A percentile compares a stretch with the other conserved stretches of the same genome.
phyloP scores from a whole-genome alignment of 345 rosid genomes.

The Populus simonii region DNA sequence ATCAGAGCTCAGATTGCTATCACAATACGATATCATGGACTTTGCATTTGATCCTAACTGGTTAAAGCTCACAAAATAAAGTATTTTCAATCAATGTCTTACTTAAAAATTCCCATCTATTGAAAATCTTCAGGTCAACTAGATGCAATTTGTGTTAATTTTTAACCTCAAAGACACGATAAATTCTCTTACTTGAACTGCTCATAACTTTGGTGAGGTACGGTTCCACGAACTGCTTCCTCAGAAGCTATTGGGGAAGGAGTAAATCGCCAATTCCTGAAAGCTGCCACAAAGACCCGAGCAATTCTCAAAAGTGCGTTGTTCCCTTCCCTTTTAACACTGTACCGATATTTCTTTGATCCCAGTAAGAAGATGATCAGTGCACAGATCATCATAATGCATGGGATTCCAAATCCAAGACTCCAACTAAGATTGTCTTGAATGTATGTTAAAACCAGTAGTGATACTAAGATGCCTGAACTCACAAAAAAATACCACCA shows the following conservation, averaged over 20 bases:
- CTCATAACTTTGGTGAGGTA: conserved; percentile 4
- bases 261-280: conserved; percentile 10
- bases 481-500: conserved; percentile 25
- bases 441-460: conserved; percentile 13
- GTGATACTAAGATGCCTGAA: conserved; percentile 7
- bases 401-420: conserved; percentile 32
- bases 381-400: conserved; percentile 15
- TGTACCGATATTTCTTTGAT: conserved; percentile 17
- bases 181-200: conserved; percentile 24
- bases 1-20: not conserved
- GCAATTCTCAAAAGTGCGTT: conserved; percentile 21
- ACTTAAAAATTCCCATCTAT: too few relatives aligned
- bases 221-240: conserved; percentile 4
- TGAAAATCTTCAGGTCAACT: not conserved
- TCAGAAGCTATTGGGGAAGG: conserved; percentile 11
- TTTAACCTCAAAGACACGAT: not conserved
- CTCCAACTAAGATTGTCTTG: conserved; percentile 28
- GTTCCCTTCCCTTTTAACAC: conserved; percentile 5
- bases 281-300: conserved; percentile 14
- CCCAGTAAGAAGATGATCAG: conserved; percentile 20
- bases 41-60: not conserved
- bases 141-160: not conserved
- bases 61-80: not conserved
- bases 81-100: not conserved
- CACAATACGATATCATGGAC: too few relatives aligned